Base-by-base conservation (phyloP, 139 green algal species). In the Pleodorina starrii region DNA sequence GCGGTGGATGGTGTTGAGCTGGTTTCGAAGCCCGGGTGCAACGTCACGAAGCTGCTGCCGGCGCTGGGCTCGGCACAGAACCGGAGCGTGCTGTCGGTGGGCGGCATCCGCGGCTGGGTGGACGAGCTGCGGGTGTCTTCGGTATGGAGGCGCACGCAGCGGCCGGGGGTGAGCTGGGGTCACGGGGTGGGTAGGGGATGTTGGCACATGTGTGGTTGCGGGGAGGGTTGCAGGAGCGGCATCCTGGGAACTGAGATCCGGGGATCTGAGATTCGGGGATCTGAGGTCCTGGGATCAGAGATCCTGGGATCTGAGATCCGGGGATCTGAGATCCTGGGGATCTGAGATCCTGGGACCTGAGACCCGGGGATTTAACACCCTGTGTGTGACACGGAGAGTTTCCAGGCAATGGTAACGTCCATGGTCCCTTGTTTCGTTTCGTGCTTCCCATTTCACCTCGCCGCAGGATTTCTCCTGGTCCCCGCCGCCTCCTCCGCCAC, bases 101-200 rank as follows among this genome's bases (percentile, higher is more conserved):
- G 72, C 21, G 85, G 85, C 50, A 43, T 84, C 25, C 51, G 59
- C 29, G 85, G 85, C 71, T 89, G 85, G 85, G 72, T 89, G 54
- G 85, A 89, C 63, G 85, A 89, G 40, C 42, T 89, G 40, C 38
- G 51, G 11, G 36, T 89, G 85, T 84, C 69, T 10, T 42, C 72
- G 25, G 72, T 48, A 7, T 72, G 51, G 57, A 35, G 71, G 29
- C 71, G 38, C 36, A 77, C 85, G 43, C 85, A 89, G 36, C 29
- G 38, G 38, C 44, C 50, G 11, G 21, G 43, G 43, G 60, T 60
- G n/a, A 76, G 44, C 0, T 17, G 38, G 19, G 36, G 69, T 27
- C 44, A 11, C 14, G n/a, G 42, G 63, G 63, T 73, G 63, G 63
- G 63, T 3, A 42, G 32, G 12, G 57, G 17, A 32, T 23, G 14